Conservation (phyloP, 2,329 filamentous ascomycete species). For the Fusarium multiceps region DNA sequence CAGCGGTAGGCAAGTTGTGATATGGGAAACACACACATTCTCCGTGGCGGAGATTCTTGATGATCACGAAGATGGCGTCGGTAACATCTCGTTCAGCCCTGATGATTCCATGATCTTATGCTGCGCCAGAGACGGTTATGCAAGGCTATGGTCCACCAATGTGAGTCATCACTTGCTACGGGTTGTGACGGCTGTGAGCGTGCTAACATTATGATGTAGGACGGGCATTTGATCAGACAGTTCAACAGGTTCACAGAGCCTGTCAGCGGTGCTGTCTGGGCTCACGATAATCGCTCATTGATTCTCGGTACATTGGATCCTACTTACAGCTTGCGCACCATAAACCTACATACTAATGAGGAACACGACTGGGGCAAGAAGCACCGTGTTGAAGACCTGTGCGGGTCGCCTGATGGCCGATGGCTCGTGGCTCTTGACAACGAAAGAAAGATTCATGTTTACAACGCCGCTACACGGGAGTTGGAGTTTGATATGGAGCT, state of each 20-base stretch:
- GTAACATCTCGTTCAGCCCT: conserved; percentile 90
- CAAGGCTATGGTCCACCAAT: conserved; percentile 78
- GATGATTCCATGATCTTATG: conserved; percentile 88
- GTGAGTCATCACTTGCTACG: conserved; percentile 58
- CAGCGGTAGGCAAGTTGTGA: conserved; percentile 76
- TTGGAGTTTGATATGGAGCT: conserved; percentile 78
- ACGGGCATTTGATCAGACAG: conserved; percentile 70
- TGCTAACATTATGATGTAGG: conserved; percentile 56
- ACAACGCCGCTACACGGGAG: conserved; percentile 79
- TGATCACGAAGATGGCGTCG: conserved; percentile 77
- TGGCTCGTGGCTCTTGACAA: conserved; percentile 83
- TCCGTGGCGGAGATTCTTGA: conserved; percentile 69
- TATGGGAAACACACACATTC: conserved; percentile 84
- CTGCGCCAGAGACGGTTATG: conserved; percentile 79
- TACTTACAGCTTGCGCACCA: conserved; percentile 74
- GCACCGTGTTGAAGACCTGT: conserved; percentile 84
- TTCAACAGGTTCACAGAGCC: conserved; percentile 82
- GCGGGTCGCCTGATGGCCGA: conserved; percentile 82
- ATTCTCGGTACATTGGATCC: conserved; percentile 82
- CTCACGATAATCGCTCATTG: conserved; percentile 79
- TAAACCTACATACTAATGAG: conserved; percentile 71
- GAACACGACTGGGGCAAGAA: conserved; percentile 74
- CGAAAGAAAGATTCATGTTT: conserved; percentile 78
- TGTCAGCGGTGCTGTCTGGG: conserved; percentile 91
- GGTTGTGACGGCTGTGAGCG: background rate